phyloP scores from a whole-genome alignment of 345 rosid species.

The Populus pruinosa region DNA sequence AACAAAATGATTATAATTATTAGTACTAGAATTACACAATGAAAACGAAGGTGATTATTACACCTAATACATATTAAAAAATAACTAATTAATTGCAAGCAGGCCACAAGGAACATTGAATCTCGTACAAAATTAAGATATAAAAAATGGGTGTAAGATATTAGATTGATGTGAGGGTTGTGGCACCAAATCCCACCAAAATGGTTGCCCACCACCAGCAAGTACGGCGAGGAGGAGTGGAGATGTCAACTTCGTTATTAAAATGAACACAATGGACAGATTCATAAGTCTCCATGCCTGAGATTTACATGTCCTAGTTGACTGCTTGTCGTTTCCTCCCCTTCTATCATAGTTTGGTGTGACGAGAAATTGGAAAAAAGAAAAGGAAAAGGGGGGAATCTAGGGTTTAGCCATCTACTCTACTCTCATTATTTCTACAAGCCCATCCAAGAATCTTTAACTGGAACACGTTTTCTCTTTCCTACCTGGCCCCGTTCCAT shows the following conservation, averaged over 20 bases:
- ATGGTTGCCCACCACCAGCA: not conserved
- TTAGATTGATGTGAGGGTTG: not conserved
- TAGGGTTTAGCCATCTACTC: constrained; percentile 16
- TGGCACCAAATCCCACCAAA: not conserved
- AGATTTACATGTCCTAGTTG: not conserved
- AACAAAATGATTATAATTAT: too few relatives aligned
- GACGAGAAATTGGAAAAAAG: not conserved
- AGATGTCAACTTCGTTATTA: constrained; percentile 2
- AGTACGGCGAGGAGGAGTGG: not conserved
- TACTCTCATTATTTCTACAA: not conserved
- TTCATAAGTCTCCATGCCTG: not conserved
- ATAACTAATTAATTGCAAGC: too few relatives aligned
- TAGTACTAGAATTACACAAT: too few relatives aligned
- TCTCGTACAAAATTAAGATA: too few relatives aligned
- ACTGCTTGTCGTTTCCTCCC: not conserved
- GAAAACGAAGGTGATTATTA: too few relatives aligned
- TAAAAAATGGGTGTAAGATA: too few relatives aligned
- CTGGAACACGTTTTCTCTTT: constrained; percentile 24
- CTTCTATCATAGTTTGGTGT: not conserved
- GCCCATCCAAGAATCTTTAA: constrained; percentile 18
- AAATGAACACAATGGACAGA: not conserved
- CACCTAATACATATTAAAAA: too few relatives aligned
- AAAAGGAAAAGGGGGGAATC: not conserved
- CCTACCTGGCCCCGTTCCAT: not conserved
- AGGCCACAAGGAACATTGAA: too few relatives aligned